phyloP scores from a whole-genome alignment of 2,329 filamentous ascomycete species.

The Claviceps maximensis region DNA sequence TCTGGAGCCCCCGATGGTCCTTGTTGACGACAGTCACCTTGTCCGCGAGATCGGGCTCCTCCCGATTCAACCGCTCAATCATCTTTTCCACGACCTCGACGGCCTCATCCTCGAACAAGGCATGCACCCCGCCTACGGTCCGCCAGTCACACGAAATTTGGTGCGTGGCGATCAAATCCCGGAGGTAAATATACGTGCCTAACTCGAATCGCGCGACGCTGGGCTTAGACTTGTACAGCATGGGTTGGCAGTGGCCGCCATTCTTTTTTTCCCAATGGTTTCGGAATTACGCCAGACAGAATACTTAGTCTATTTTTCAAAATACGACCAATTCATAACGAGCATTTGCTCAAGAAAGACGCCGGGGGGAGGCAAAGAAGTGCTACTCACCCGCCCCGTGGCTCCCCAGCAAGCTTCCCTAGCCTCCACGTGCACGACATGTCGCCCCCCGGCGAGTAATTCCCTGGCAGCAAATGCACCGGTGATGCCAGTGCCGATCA shows the following conservation, averaged over 20 bases:
- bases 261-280: too few species aligned
- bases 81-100: slow-evolving; percentile 37
- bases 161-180: slow-evolving; percentile 41
- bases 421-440: slow-evolving; percentile 63
- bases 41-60: slow-evolving; percentile 43
- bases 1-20: slow-evolving; percentile 27
- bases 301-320: too few species aligned
- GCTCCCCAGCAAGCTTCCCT: slow-evolving; percentile 71
- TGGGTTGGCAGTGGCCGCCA: slow-evolving; percentile 63
- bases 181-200: slow-evolving; percentile 49
- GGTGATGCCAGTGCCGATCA: slow-evolving; percentile 65
- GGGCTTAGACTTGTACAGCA: slow-evolving; percentile 47
- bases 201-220: slow-evolving; percentile 60
- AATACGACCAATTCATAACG: too few species aligned
- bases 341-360: too few species aligned
- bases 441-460: slow-evolving; percentile 37
- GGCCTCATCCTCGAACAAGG: slow-evolving; percentile 42
- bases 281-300: too few species aligned
- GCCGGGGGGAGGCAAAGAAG: too few species aligned
- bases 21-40: slow-evolving; percentile 29
- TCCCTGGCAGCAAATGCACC: slow-evolving; percentile 58
- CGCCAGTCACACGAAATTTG: slow-evolving; percentile 59
- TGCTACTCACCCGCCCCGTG: slow-evolving; percentile 55
- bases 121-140: slow-evolving; percentile 48
- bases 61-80: slow-evolving; percentile 34